phyloP scores from a whole-genome alignment of 352 stramenopile species.

The Pythium rhizo-oryzae region DNA sequence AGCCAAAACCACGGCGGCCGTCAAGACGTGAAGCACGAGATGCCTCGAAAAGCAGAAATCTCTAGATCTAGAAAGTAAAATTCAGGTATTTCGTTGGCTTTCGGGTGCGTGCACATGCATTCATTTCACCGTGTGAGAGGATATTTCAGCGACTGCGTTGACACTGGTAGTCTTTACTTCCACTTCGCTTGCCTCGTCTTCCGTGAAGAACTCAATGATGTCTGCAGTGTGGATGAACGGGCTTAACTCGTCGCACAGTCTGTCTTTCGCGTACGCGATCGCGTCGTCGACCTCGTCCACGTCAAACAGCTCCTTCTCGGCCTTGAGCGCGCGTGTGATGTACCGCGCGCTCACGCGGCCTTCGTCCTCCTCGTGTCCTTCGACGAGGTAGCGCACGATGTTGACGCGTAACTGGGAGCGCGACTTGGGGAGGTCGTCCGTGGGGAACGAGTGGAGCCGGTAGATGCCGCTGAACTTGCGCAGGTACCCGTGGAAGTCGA shows the following conservation, averaged over 20 bases:
- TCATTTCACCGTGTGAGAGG: not conserved
- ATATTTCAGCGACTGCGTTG: too few relatives aligned
- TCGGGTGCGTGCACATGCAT: not conserved
- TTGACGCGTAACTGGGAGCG: constrained; percentile 55
- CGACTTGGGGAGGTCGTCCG: constrained; percentile 55
- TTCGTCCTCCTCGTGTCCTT: constrained; percentile 65
- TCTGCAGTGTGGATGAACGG: constrained; percentile 49
- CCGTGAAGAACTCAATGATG: constrained; percentile 44
- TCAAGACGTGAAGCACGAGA: not conserved
- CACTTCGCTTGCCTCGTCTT: constrained; percentile 1
- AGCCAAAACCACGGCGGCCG: not conserved
- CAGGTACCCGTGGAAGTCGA: constrained; percentile 68
- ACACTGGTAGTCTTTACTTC: not conserved
- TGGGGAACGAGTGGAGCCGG: constrained; percentile 54
- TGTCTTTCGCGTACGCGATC: constrained; percentile 39
- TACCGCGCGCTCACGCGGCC: constrained; percentile 55
- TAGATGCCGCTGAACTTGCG: constrained; percentile 50
- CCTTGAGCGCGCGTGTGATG: constrained; percentile 57
- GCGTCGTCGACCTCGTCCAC: constrained; percentile 49
- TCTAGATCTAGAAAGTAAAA: not conserved
- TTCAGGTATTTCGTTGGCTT: not conserved
- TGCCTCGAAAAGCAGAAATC: not conserved
- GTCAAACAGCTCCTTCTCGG: constrained; percentile 56
- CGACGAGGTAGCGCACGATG: constrained; percentile 53
- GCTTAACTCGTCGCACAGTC: constrained; percentile 31